Conservation (phyloP, 2,329 filamentous ascomycete genomes). For the Diaporthe amygdali region DNA sequence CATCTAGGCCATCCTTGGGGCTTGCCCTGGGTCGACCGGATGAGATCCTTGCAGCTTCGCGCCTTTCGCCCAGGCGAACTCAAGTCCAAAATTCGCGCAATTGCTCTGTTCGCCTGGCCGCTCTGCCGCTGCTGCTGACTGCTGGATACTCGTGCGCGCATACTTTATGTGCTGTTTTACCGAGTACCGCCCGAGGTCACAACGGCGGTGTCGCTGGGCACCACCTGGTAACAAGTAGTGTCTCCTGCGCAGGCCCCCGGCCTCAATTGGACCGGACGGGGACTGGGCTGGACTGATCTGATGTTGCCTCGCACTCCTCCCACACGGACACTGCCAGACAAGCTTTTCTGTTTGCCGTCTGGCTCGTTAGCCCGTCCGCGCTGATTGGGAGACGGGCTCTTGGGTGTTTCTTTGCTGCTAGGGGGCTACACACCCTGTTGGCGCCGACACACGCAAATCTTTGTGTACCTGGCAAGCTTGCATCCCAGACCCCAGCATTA, state of each 20-base stretch:
- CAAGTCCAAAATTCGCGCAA: constrained; percentile 20
- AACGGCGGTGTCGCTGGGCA: background rate
- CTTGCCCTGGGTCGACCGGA: constrained; percentile 1
- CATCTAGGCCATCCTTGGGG: background rate
- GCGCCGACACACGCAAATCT: too few relatives aligned
- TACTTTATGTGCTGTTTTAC: too few relatives aligned
- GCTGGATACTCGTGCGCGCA: background rate
- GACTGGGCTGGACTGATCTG: background rate
- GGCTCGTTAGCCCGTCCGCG: constrained; percentile 11
- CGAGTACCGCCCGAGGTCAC: background rate
- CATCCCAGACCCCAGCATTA: constrained; percentile 1
- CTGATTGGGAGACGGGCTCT: background rate
- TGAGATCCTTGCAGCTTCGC: constrained; percentile 18
- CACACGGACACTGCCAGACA: constrained; percentile 12
- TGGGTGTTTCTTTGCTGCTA: background rate
- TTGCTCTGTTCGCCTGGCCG: background rate
- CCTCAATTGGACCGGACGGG: background rate
- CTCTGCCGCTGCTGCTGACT: background rate
- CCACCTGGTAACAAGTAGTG: background rate
- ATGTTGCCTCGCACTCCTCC: background rate
- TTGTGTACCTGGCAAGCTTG: constrained; percentile 21
- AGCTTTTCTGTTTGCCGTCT: constrained; percentile 19
- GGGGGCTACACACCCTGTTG: background rate
- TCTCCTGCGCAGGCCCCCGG: too few relatives aligned
- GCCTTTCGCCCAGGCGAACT: constrained; percentile 17